Base-by-base conservation (phyloP, 2,329 filamentous ascomycete genomes). In the Beauveria scarabaeidicola region DNA sequence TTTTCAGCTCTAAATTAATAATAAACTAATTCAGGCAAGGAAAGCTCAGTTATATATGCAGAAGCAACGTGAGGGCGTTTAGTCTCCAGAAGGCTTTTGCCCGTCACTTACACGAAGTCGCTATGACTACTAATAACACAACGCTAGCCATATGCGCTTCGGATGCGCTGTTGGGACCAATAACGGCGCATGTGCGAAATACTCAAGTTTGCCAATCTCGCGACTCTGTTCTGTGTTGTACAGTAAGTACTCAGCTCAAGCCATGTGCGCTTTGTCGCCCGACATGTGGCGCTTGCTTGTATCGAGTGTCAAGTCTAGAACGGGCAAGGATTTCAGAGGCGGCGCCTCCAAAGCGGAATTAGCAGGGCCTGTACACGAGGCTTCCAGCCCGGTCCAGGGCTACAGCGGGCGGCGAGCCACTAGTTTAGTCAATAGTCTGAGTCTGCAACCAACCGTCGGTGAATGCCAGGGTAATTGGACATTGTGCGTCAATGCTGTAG, bases 171-270 rank as follows among this genome's bases (percentile, higher is more conserved):
- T 51, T 17, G 32, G 23, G 6, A 10, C 36, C 13, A 47, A 40
- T 27, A 43, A 19, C 32, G 32, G 5, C 32, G 9, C 5, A n/a
- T 13, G 7, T 19, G 8, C 15, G 19, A n/a, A 29, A 50, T 11
- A 13, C 10, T 46, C 7, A 46, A 44, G 55, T 58, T 41, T 55
- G 41, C 32, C 23, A 50, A 44, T 51, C 38, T 40, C 23, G 13
- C 44, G 38, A 19, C 27, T 10, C 10, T 29, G 10, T 25, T 48
- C 32, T 23, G 5, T 21, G 9, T 44, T 32, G 3, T 11, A n/a
- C n/a, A n/a, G n/a, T n/a, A n/a, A n/a, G n/a, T n/a, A 13, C 40
- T 52, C 55, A 58, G 55, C 55, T 58, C 38, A 51, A 58, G 55
- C 55, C 55, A 25, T 52, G 46, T 43, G 7, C 55, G 11, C 27